Evolutionary conservation across 2,329 filamentous ascomycete genomes (phyloP).

Genomic region (Trichoderma harzianum): DNA sequence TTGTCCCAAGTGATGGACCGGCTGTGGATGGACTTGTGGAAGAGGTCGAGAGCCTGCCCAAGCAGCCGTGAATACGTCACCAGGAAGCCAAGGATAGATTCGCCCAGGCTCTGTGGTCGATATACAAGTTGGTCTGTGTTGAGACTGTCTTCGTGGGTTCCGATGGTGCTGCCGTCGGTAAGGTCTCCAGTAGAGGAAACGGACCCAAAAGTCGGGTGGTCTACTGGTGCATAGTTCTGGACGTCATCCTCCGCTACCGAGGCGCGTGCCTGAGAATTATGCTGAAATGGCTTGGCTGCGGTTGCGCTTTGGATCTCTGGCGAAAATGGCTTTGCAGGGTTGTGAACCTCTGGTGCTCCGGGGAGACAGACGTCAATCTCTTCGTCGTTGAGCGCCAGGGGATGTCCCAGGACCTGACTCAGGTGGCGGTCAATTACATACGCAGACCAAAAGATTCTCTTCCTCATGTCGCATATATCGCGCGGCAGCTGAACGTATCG

Average conservation of each 20-base stretch:
- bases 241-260: background rate
- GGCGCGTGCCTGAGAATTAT: background rate
- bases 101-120: background rate
- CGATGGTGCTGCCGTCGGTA: constrained; percentile 6
- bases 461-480: constrained; percentile 15
- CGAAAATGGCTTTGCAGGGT: background rate
- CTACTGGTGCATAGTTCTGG: background rate
- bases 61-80: constrained; percentile 13
- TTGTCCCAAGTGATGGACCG: constrained; percentile 15
- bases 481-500: constrained; percentile 10
- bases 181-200: constrained; percentile 8
- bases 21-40: constrained; percentile 14
- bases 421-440: constrained; percentile 15
- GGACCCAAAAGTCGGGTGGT: constrained; percentile 7
- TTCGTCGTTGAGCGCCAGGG: constrained; percentile 8
- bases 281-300: background rate
- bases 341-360: constrained; percentile 3
- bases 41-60: constrained; percentile 14
- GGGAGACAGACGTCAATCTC: constrained; percentile 11
- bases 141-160: background rate
- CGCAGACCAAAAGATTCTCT: constrained; percentile 12
- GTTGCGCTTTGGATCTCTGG: background rate
- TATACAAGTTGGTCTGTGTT: constrained; percentile 8
- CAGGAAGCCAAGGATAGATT: constrained; percentile 8
- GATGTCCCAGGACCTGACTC: constrained; percentile 8